Conservation (phyloP, 2,329 filamentous ascomycete species). For the Akanthomyces dipterigenus region DNA sequence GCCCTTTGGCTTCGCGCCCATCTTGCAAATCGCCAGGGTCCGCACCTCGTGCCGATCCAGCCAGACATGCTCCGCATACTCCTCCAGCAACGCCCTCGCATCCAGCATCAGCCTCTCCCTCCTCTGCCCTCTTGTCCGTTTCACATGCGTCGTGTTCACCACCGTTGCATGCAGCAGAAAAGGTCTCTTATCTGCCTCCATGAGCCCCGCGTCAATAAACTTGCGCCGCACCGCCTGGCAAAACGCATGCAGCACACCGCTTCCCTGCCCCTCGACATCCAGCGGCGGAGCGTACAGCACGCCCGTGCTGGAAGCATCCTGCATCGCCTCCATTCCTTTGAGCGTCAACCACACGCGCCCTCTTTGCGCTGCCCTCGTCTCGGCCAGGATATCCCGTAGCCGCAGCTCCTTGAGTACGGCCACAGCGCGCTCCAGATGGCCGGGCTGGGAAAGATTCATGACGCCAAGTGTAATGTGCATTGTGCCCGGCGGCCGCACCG, state of each 20-base stretch:
- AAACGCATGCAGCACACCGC: slow-evolving; percentile 46
- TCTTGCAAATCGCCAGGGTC: slow-evolving; percentile 70
- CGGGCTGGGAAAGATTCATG: slow-evolving; percentile 59
- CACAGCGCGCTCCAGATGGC: slow-evolving; percentile 36
- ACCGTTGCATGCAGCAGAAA: slow-evolving; percentile 79
- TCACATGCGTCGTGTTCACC: slow-evolving; percentile 76
- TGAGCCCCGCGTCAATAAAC: slow-evolving; percentile 50
- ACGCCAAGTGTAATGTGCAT: slow-evolving; percentile 83
- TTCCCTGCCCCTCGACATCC: slow-evolving; percentile 34
- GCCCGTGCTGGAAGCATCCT: slow-evolving; percentile 46
- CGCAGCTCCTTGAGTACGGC: slow-evolving; percentile 32
- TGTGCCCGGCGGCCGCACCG: slow-evolving; percentile 70
- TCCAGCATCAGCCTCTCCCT: slow-evolving; percentile 43
- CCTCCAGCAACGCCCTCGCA: slow-evolving; percentile 47
- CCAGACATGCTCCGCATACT: slow-evolving; percentile 64
- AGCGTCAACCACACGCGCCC: slow-evolving; percentile 39
- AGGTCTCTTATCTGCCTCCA: slow-evolving; percentile 51
- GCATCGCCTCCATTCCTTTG: slow-evolving; percentile 55
- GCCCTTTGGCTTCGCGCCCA: slow-evolving; percentile 69
- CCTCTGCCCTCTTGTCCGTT: slow-evolving; percentile 29
- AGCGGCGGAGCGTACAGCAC: slow-evolving; percentile 59
- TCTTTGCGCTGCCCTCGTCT: slow-evolving; percentile 13
- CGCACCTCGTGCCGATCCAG: slow-evolving; percentile 61
- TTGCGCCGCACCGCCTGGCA: slow-evolving; percentile 45
- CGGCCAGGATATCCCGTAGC: slow-evolving; percentile 33